phyloP scores from a whole-genome alignment of 306 rosid species.

The Abrus precatorius region DNA sequence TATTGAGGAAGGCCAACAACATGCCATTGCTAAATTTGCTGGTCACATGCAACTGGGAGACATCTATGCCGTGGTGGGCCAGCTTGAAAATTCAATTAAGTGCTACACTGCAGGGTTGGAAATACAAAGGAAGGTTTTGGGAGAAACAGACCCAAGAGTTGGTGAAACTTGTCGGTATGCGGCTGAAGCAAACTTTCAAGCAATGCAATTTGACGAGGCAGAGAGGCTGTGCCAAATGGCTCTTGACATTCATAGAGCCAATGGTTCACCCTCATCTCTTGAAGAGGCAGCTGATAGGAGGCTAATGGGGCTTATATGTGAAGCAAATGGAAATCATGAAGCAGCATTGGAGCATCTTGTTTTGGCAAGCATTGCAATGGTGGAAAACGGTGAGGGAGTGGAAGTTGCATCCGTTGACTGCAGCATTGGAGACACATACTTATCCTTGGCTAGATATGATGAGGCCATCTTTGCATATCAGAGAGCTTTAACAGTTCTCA shows the following conservation, averaged over 20 bases:
- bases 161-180: slow-evolving; percentile 92
- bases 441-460: slow-evolving; percentile 83
- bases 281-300: slow-evolving; percentile 97
- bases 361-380: slow-evolving; percentile 93
- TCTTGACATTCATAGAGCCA: slow-evolving; percentile 81
- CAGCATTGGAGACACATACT: slow-evolving; percentile 89
- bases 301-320: slow-evolving; percentile 95
- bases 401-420: slow-evolving; percentile 94
- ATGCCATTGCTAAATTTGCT: slow-evolving; percentile 86
- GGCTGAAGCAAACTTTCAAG: slow-evolving; percentile 96
- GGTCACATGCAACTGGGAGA: slow-evolving; percentile 98
- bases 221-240: slow-evolving; percentile 87
- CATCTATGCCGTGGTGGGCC: slow-evolving; percentile 86
- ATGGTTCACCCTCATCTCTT: slow-evolving; percentile 71
- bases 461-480: slow-evolving; percentile 85
- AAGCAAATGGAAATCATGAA: slow-evolving; percentile 89
- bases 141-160: slow-evolving; percentile 83
- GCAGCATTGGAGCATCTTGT: slow-evolving; percentile 93
- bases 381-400: slow-evolving; percentile 78
- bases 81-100: slow-evolving; percentile 81
- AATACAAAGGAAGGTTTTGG: slow-evolving; percentile 77
- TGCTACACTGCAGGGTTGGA: slow-evolving; percentile 85
- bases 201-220: slow-evolving; percentile 83
- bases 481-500: slow-evolving; percentile 85
- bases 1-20: slow-evolving; percentile 72